Conservation (phyloP, 2,329 filamentous ascomycete species). For the Exophiala xenobiotica region DNA sequence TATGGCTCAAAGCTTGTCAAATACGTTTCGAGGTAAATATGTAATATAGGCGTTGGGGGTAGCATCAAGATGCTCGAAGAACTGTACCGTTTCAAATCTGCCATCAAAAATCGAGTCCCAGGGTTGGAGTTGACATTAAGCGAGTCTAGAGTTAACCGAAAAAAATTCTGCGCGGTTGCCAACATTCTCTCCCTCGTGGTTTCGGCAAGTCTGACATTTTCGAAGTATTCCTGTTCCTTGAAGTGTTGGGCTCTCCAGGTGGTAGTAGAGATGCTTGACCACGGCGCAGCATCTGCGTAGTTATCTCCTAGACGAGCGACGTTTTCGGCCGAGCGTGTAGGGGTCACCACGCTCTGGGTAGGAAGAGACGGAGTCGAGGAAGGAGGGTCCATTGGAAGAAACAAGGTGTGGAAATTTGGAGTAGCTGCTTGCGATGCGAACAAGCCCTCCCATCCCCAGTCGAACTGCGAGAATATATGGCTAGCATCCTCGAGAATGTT, state of each 20-base stretch:
- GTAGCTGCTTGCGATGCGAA: too few relatives aligned
- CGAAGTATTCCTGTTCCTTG: neutral
- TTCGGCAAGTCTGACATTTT: conserved; percentile 1
- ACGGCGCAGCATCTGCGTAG: neutral
- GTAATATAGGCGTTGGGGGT: conserved; percentile 1
- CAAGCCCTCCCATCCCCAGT: too few relatives aligned
- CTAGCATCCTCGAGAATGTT: too few relatives aligned
- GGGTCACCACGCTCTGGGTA: neutral
- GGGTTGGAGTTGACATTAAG: conserved; percentile 4
- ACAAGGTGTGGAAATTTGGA: neutral
- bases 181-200: conserved; percentile 8
- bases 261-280: neutral
- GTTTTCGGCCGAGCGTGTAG: neutral
- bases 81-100: conserved; percentile 1
- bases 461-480: too few relatives aligned
- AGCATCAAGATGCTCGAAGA: conserved; percentile 7
- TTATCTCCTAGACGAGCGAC: neutral
- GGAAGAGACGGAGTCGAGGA: neutral
- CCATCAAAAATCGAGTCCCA: neutral
- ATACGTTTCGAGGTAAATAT: conserved; percentile 8
- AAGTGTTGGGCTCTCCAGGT: neutral
- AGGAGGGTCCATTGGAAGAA: neutral
- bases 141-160: conserved; percentile 4
- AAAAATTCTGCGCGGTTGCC: conserved; percentile 3
- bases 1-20: conserved; percentile 7